A percentile compares a stretch with the other conserved stretches of the same genome.
Conservation (phyloP, 306 rosid species). For the Fagus crenata region DNA sequence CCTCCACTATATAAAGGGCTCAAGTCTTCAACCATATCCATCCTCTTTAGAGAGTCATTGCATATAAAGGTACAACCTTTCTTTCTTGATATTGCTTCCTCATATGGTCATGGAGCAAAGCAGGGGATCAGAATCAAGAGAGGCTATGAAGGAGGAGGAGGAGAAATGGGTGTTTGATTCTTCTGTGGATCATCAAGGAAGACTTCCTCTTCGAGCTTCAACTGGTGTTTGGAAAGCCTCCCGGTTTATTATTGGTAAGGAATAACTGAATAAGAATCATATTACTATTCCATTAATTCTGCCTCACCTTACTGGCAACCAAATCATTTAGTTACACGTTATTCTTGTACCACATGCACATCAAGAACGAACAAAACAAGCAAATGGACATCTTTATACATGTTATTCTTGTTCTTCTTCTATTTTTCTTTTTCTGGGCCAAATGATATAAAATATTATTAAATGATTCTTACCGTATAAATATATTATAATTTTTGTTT, state of each 20-base stretch:
- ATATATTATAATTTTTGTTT: not conserved
- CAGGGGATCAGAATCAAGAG: not conserved
- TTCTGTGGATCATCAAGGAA: conserved; percentile 57
- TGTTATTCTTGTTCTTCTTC: too few species aligned
- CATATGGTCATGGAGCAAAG: conserved; percentile 31
- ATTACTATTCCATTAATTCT: too few species aligned
- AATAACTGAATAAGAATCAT: not conserved
- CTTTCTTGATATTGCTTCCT: not conserved
- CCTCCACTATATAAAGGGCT: conserved; percentile 53
- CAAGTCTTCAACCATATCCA: conserved; percentile 4
- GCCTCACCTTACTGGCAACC: too few species aligned
- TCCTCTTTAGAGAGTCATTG: too few species aligned
- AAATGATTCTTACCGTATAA: too few species aligned
- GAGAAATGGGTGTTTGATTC: conserved; percentile 56
- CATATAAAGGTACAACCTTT: not conserved
- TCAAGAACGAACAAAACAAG: too few species aligned
- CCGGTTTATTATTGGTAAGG: conserved; percentile 56
- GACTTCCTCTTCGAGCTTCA: conserved; percentile 57
- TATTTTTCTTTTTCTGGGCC: not conserved
- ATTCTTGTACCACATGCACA: too few species aligned
- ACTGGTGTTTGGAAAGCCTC: conserved; percentile 78
- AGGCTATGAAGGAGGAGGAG: conserved; percentile 30
- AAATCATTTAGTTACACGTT: too few species aligned
- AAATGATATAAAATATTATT: not conserved
- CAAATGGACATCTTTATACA: too few species aligned